phyloP scores from a whole-genome alignment of 352 stramenopile species.

The Pythium folliculosum region DNA sequence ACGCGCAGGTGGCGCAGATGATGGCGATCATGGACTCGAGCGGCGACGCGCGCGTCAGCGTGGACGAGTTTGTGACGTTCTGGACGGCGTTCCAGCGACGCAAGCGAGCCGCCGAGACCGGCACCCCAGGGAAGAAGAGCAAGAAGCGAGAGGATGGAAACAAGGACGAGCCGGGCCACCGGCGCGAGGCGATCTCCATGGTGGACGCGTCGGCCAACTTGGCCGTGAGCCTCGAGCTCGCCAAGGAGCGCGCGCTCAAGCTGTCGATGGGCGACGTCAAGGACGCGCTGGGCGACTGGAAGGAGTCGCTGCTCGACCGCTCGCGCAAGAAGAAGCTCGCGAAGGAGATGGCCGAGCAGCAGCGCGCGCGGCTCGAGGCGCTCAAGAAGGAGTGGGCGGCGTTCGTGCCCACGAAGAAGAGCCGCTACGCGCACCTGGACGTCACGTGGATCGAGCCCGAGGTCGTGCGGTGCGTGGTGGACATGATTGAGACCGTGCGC shows the following conservation, averaged over 20 bases:
- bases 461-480: constrained; percentile 52
- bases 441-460: constrained; percentile 68
- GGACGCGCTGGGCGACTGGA: constrained; percentile 54
- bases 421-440: constrained; percentile 54
- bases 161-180: constrained; percentile 1
- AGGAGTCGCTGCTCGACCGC: constrained; percentile 49
- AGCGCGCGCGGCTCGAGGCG: constrained; percentile 13
- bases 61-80: constrained; percentile 70
- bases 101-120: constrained; percentile 9
- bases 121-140: neutral
- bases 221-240: constrained; percentile 52
- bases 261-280: constrained; percentile 49
- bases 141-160: neutral
- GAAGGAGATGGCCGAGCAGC: constrained; percentile 26
- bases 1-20: constrained; percentile 50
- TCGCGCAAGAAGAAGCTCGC: constrained; percentile 28
- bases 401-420: constrained; percentile 48
- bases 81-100: constrained; percentile 61
- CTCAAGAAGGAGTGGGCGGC: constrained; percentile 19
- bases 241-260: constrained; percentile 50
- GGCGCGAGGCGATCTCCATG: constrained; percentile 28
- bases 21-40: constrained; percentile 63
- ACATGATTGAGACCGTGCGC: constrained; percentile 43
- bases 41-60: constrained; percentile 53
- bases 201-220: constrained; percentile 20